Conservation (phyloP, 2,329 filamentous ascomycete genomes). For the Fonsecaea erecta region DNA sequence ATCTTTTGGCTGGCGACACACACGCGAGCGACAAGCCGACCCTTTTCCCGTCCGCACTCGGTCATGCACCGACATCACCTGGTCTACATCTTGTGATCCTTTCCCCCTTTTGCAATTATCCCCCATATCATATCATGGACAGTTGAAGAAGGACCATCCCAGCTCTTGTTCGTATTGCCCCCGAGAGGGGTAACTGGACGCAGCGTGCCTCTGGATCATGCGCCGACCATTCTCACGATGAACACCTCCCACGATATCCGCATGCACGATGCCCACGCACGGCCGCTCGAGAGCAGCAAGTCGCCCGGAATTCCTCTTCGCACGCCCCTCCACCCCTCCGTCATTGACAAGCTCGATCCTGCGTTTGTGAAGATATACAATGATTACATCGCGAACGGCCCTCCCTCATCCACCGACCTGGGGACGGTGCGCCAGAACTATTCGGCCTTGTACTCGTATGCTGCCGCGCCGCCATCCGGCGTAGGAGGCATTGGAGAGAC, state of each 20-base stretch:
- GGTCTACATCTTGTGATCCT: conserved; percentile 9
- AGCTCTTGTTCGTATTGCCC: neutral
- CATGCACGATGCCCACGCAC: conserved; percentile 24
- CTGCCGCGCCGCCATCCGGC: conserved; percentile 33
- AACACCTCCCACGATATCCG: conserved; percentile 21
- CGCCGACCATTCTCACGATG: conserved; percentile 20
- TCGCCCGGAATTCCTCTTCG: conserved; percentile 18
- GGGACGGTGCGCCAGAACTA: conserved; percentile 36
- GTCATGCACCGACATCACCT: conserved; percentile 8
- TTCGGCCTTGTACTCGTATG: conserved; percentile 36
- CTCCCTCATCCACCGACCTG: conserved; percentile 32
- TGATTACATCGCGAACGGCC: conserved; percentile 34
- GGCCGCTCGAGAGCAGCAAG: conserved; percentile 8
- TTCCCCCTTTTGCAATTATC: neutral
- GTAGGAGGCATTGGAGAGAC: conserved; percentile 39
- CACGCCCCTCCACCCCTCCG: conserved; percentile 34
- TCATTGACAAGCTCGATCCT: conserved; percentile 36
- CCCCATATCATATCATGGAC: neutral
- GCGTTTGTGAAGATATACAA: conserved; percentile 38
- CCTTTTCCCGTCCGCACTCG: conserved; percentile 8
- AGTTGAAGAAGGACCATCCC: neutral
- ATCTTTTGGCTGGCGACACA: conserved; percentile 7
- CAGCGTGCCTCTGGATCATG: conserved; percentile 11
- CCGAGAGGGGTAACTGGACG: neutral
- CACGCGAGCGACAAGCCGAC: conserved; percentile 8